Evolutionary conservation across 306 rosid species (phyloP), one percentile per base, ranked within the genome.

Genomic region (Cucumis melo): DNA sequence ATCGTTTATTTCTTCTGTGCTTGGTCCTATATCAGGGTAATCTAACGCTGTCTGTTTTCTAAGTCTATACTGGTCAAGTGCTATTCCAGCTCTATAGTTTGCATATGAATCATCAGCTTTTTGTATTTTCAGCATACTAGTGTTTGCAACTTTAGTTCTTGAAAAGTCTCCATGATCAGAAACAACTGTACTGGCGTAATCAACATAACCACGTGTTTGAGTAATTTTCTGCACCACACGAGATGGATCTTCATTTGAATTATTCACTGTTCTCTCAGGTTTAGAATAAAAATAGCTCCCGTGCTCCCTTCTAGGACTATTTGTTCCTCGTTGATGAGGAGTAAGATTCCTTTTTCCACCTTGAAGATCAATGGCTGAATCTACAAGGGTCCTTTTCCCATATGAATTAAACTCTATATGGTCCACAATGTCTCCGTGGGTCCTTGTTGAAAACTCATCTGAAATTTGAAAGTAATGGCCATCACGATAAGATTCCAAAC

Each of bases 141-240:
- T 84, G 75, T 75, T 83, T 61, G 80, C 60, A 51, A 50, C 79
- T 79, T 67, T 78, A 73, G 87, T 74, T 82, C 88, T 82, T 79
- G 90, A 79, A 70, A 81, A 68, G 73, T 82, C 88, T 84, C 87
- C 83, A 72, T 76, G 82, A 62, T 87, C 90, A 79, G 88, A 83
- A 75, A 81, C 80, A 34, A 81, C 71, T 75, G 29, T 54, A 81
- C 75, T 85, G 51, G 81, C 89, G 86, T 90, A 86, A 77, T 83
- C 83, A 34, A 78, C 66, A 77, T 71, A 87, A 75, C 75, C 87
- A 75, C 17, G 87, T 81, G 90, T 84, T 81, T 82, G 88, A 48
- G 80, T 72, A 85, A 81, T 86, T 87, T 88, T 85, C 57, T 80
- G 88, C 16, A 78, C 70, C 65, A 83, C 91, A 79, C 87, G 94